Evolutionary conservation across 192 early-diverging fungal genomes (phyloP).

Genomic region (Funneliformis geosporum): DNA sequence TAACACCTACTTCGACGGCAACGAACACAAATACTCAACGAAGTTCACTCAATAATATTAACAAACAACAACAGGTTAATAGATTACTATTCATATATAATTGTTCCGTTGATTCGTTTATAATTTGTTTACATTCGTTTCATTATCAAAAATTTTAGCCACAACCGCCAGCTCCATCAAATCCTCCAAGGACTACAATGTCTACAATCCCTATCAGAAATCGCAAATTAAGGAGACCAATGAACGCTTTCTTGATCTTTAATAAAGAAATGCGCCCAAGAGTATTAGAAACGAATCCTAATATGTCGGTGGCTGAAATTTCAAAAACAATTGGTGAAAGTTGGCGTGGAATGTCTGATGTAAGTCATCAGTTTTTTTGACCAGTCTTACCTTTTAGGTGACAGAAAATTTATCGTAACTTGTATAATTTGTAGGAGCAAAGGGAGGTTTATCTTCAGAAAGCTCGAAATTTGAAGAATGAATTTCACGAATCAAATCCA

Average conservation of each 20-base stretch:
- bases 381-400: neutral
- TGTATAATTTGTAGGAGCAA: slow-evolving; percentile 33
- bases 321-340: slow-evolving; percentile 55
- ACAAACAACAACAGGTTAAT: neutral
- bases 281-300: slow-evolving; percentile 55
- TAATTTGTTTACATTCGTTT: neutral
- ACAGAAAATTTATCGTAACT: too few relatives aligned
- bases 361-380: slow-evolving; percentile 28
- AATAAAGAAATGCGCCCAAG: slow-evolving; percentile 62
- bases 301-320: slow-evolving; percentile 60
- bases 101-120: neutral
- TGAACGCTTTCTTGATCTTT: slow-evolving; percentile 63
- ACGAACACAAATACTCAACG: neutral
- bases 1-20: neutral
- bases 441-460: slow-evolving; percentile 49
- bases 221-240: slow-evolving; percentile 56
- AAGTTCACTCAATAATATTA: neutral
- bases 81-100: neutral
- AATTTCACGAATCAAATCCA: slow-evolving; percentile 54
- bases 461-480: slow-evolving; percentile 50
- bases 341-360: slow-evolving; percentile 51
- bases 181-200: neutral
- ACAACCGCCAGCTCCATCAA: neutral
- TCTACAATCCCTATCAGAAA: slow-evolving; percentile 29
- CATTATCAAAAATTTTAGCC: neutral